Evolutionary conservation across 1,139 yeast genomes (phyloP).

Genomic region (Taphrina pruni): DNA sequence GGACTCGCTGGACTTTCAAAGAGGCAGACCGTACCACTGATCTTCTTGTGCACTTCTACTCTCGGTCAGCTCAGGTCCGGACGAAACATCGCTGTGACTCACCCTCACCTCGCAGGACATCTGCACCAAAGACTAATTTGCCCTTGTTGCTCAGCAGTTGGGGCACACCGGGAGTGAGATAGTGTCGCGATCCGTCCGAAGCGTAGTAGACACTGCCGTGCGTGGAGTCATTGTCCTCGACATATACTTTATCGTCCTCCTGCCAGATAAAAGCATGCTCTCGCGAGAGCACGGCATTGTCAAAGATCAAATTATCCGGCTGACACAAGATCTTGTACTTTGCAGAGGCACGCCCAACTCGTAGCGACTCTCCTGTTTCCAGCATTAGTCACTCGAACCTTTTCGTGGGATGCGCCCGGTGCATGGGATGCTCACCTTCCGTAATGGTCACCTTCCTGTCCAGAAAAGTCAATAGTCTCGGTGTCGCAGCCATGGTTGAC

Average conservation of each 20-base stretch:
- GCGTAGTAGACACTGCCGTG: conserved; percentile 14
- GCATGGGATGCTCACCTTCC: not conserved
- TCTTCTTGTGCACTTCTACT: conserved; percentile 3
- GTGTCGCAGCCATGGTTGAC: not conserved
- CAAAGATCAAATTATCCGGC: conserved; percentile 14
- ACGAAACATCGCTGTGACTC: not conserved
- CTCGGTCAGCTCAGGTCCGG: not conserved
- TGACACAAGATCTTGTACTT: not conserved
- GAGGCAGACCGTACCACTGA: conserved; percentile 5
- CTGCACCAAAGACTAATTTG: not conserved
- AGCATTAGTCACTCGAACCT: not conserved
- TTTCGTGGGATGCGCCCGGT: too few species aligned
- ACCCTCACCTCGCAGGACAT: conserved; percentile 6
- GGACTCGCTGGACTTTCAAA: conserved; percentile 6
- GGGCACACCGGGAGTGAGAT: conserved; percentile 5
- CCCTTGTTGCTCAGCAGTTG: conserved; percentile 19
- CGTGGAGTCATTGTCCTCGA: conserved; percentile 15
- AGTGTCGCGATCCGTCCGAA: not conserved
- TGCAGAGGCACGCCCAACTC: conserved; percentile 7
- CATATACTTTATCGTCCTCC: conserved; percentile 1
- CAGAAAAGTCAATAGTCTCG: not conserved
- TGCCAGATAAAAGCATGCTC: conserved; percentile 3
- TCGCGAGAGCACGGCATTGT: conserved; percentile 19
- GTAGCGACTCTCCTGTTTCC: not conserved
- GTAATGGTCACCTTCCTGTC: not conserved